Percentiles rank a stretch among this genome's conserved stretches.
Evolutionary conservation across 768 basidiomycete species (phyloP).

Genomic region (Leccinum disarticulatum): DNA sequence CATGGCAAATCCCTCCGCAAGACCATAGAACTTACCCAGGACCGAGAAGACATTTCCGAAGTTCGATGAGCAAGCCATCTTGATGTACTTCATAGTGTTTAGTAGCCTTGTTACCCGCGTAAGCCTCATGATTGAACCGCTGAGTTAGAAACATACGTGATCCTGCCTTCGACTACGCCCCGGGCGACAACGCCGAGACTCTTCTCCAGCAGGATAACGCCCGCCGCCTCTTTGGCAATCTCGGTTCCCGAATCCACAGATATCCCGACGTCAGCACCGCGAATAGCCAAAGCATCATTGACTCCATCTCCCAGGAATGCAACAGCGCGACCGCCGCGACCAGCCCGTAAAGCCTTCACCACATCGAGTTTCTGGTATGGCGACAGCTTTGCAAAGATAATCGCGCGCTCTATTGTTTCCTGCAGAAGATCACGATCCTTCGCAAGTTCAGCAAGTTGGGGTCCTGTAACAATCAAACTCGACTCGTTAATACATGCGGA

Average conservation of each 20-base stretch:
- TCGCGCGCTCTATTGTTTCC: slow-evolving; percentile 31
- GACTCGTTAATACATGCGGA: slow-evolving; percentile 19
- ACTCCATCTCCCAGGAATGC: slow-evolving; percentile 34
- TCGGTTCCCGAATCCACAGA: slow-evolving; percentile 35
- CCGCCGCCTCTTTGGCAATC: slow-evolving; percentile 40
- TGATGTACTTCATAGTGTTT: slow-evolving; percentile 39
- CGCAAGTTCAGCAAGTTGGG: slow-evolving; percentile 29
- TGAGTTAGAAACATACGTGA: slow-evolving; percentile 26
- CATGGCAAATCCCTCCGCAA: neutral
- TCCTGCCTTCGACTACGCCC: slow-evolving; percentile 34
- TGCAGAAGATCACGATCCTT: slow-evolving; percentile 26
- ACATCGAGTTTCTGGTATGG: slow-evolving; percentile 35
- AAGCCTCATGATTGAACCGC: slow-evolving; percentile 3
- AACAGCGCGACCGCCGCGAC: slow-evolving; percentile 28
- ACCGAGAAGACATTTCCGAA: slow-evolving; percentile 37
- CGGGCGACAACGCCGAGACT: slow-evolving; percentile 34
- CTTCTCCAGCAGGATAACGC: slow-evolving; percentile 37
- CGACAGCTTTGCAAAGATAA: slow-evolving; percentile 34
- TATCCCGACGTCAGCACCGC: slow-evolving; percentile 34
- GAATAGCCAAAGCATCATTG: slow-evolving; percentile 34
- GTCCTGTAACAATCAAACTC: slow-evolving; percentile 28
- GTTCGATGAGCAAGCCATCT: slow-evolving; percentile 39
- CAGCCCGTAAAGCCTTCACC: slow-evolving; percentile 30
- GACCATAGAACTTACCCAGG: slow-evolving; percentile 21
- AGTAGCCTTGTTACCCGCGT: slow-evolving; percentile 28